Base-by-base conservation (phyloP, 495 filamentous ascomycete genomes). In the Parathielavia hyrcaniae region DNA sequence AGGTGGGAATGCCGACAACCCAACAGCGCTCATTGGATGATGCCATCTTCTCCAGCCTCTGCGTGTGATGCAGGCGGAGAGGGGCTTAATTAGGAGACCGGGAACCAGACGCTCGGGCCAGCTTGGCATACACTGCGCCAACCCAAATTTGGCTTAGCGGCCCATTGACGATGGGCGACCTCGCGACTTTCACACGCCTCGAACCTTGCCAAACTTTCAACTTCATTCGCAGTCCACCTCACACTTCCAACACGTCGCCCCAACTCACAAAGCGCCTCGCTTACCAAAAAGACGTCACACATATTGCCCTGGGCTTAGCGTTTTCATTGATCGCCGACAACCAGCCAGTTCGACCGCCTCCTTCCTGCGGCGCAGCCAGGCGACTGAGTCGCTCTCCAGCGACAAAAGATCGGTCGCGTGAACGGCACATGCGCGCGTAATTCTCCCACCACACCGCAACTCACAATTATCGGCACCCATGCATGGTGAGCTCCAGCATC, bases 401-500 rank as follows among this genome's bases (percentile, higher is more conserved):
- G 59, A 54, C 64, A 64, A 55, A n/a, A 62, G 50, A 48, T 44
- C 43, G 57, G 61, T 68, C 65, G 63, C 65, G 67, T 68, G 67
- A 48, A 39, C 57, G 39, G 22, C 58, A 41, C 54, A 56, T 62
- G 64, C 63, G 66, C 67, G 67, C 66, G 59, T 68, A 50, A 53
- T 56, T 60, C 44, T 59, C 32, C 58, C 55, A 9, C 54, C 56
- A 61, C 53, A 52, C 23, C 53, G 40, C 60, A 61, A 34, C 57
- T 32, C 48, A 35, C 17, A 12, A 14, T 34, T 53, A 55, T 41
- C 66, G 41, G 9, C 58, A 54, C 55, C 30, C 59, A 75, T 77
- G 74, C 72, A 78, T 76, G 74, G 69, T 76, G 57, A 66, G 59
- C 43, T 60, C 48, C 63, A 67, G 58, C 64, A 64, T 70, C 64